A percentile compares a stretch with the other conserved stretches of the same genome.
These are phyloP conservation scores for Colletotrichum sp. DNA, from an alignment of 2,329 filamentous ascomycete species.

Conservation along the genomic window DNA sequence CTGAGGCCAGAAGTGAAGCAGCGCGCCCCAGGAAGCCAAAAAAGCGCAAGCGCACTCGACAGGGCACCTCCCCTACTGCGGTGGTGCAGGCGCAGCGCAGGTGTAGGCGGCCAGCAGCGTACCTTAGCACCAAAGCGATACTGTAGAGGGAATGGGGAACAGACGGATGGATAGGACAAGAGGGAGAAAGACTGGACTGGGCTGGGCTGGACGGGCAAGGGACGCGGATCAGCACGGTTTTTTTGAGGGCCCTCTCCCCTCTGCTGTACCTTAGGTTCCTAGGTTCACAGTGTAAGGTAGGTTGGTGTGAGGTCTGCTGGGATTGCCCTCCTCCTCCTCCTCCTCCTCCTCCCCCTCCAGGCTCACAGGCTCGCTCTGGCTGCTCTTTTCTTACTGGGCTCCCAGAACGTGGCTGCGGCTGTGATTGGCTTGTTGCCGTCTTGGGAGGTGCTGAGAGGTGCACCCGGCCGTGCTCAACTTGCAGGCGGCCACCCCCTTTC, in stretches of 20 bases:
- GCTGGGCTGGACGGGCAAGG: neutral
- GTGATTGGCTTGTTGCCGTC: neutral
- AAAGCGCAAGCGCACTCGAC: neutral
- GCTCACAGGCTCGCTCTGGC: neutral
- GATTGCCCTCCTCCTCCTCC: neutral
- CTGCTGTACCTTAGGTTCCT: neutral
- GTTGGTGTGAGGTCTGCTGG: neutral
- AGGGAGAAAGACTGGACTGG: neutral
- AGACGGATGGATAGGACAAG: neutral
- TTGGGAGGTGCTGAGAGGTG: neutral
- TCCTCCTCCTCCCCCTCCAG: too few species aligned
- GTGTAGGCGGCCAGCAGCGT: slow-evolving; percentile 3
- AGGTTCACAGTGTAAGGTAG: neutral
- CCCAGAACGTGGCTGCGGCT: neutral
- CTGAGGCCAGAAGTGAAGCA: slow-evolving; percentile 27
- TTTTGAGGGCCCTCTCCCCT: neutral
- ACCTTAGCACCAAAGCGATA: slow-evolving; percentile 3
- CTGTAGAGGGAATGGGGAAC: neutral
- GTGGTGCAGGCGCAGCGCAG: neutral
- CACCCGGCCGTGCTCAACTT: neutral
- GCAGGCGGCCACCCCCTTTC: neutral
- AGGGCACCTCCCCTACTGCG: neutral
- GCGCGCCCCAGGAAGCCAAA: neutral
- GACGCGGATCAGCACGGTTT: slow-evolving; percentile 18
- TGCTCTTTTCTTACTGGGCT: neutral